Evolutionary conservation across 352 stramenopile species (phyloP).

Genomic region (Globisporangium cystogenes): DNA sequence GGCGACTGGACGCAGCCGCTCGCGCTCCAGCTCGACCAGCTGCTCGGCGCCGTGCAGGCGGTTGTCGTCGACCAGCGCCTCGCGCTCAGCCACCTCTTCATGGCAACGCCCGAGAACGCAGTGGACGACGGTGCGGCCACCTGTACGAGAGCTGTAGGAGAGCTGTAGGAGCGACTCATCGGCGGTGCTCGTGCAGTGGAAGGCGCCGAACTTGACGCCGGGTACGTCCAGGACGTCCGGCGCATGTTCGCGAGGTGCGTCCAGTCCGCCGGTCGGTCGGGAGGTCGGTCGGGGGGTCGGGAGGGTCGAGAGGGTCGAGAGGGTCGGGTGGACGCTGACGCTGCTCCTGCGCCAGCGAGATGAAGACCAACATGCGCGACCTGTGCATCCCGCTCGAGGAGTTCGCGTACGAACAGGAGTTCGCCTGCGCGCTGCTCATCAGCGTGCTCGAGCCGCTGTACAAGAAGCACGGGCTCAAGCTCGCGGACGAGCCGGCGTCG

Average conservation of each 20-base stretch:
- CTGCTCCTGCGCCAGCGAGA: conserved; percentile 39
- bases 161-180: neutral
- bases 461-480: conserved; percentile 60
- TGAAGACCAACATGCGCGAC: conserved; percentile 82
- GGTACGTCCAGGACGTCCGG: conserved; percentile 66
- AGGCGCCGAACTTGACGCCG: conserved; percentile 57
- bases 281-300: too few relatives aligned
- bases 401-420: conserved; percentile 80
- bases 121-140: conserved; percentile 35
- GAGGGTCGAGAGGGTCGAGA: too few relatives aligned
- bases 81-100: conserved; percentile 66
- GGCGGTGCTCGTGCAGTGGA: conserved; percentile 16
- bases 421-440: conserved; percentile 62
- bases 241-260: conserved; percentile 38
- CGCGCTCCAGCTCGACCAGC: conserved; percentile 52
- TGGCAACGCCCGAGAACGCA: conserved; percentile 70
- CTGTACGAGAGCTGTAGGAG: too few relatives aligned
- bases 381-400: conserved; percentile 79
- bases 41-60: conserved; percentile 63
- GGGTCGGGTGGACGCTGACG: neutral
- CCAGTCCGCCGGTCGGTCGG: too few relatives aligned
- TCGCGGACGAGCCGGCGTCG: conserved; percentile 13
- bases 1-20: conserved; percentile 33
- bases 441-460: conserved; percentile 64
- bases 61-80: conserved; percentile 65